Base-by-base conservation (phyloP, 257 asterid species). In the Nicotiana otophora region DNA sequence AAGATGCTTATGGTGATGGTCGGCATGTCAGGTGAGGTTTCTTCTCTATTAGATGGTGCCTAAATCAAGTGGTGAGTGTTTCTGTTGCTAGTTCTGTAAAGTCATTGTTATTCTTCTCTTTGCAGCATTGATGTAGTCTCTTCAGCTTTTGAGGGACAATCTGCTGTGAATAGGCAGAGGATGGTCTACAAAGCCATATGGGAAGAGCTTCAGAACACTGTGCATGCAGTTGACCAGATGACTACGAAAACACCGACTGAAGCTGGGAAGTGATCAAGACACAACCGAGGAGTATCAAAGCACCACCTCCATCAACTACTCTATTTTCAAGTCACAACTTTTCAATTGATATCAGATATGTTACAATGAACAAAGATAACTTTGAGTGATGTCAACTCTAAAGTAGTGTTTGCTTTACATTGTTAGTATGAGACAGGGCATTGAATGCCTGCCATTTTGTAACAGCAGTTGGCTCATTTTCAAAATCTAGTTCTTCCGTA, bases 181-280 rank as follows among this genome's bases (percentile, higher is more conserved):
- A 94, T 94, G 98, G 99, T 96, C 64, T 96, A 96, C 95, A 96
- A 94, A 89, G 98, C 97, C 80, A 96, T 96, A 87, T 96, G 99
- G 99, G 98, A 93, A 91, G 99, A 96, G 70, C 98, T 94, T 77
- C 97, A 96, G 84, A 90, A 90, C 48, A 87, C 87, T 39, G 99
- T 96, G 74, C 99, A 96, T 78, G 99, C 99, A 17, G 99, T 96
- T 33, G 99, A 96, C 86, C 95, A 93, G 86, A 96, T 96, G 98
- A 92, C 93, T 55, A 94, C 99, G 15, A 82, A 86, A 84, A 96
- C 99, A 58, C 99, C 99, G 0, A 69, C 91, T 3, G 98, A 94
- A 90, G 97, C 92, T 4, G 88, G 77, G 77, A 87, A 88, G 83
- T 87, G 84, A 85, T 81, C 7, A n/a, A 5, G 39, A 20, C 60